These are phyloP conservation scores for Onygenales sp. DNA, from an alignment of 2,329 filamentous ascomycete species.

Conservation along the genomic window DNA sequence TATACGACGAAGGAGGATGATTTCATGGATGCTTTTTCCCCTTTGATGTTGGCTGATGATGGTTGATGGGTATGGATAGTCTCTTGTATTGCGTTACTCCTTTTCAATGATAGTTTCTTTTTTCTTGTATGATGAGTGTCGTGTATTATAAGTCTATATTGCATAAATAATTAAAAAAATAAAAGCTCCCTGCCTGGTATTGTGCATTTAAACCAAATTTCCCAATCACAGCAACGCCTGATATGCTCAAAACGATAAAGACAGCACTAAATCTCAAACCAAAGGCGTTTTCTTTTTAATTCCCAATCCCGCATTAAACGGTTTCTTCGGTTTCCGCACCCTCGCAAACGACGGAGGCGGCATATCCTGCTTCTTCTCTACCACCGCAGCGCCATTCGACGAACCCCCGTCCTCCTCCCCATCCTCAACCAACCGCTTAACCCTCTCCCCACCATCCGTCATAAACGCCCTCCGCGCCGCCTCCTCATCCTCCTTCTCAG, in stretches of 20 bases:
- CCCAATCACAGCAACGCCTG: not conserved
- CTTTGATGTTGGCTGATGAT: conserved; percentile 7
- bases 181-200: not conserved
- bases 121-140: not conserved
- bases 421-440: conserved; percentile 45
- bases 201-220: not conserved
- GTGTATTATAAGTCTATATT: conserved; percentile 17
- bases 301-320: conserved; percentile 62
- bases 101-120: conserved; percentile 1
- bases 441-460: conserved; percentile 47
- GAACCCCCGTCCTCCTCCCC: conserved; percentile 19
- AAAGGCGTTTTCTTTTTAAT: conserved; percentile 74
- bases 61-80: too few species aligned
- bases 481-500: conserved; percentile 76
- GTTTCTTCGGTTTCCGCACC: conserved; percentile 78
- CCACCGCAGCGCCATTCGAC: conserved; percentile 16
- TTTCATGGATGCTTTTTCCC: conserved; percentile 3
- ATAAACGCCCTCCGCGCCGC: conserved; percentile 70
- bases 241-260: not conserved
- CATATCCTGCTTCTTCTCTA: conserved; percentile 24
- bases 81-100: conserved; percentile 7
- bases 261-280: conserved; percentile 29
- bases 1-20: not conserved
- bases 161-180: not conserved
- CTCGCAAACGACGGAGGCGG: conserved; percentile 62